Percentiles rank a stretch among this genome's conserved stretches.
phyloP scores from a whole-genome alignment of 257 asterid species.

The Hygrophila difformis region DNA sequence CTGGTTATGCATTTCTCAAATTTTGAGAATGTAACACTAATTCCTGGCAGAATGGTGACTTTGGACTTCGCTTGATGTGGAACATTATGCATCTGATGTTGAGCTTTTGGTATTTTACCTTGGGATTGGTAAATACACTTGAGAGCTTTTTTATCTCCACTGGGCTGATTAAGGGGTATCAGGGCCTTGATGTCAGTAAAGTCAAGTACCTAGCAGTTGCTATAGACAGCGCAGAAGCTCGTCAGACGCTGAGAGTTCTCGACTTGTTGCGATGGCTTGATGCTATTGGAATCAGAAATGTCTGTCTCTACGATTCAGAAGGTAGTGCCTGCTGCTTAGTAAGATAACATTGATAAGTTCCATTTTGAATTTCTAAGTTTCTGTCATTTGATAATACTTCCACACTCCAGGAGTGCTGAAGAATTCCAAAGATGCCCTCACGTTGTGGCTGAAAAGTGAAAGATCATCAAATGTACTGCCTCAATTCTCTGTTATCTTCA shows the following conservation, averaged over 20 bases:
- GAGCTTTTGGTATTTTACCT: slow-evolving; percentile 51
- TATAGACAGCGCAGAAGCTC: slow-evolving; percentile 87
- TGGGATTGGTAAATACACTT: slow-evolving; percentile 32
- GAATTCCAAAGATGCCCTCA: slow-evolving; percentile 56
- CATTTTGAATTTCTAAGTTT: no score
- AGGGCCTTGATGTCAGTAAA: slow-evolving; percentile 48
- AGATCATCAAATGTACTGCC: slow-evolving; percentile 37
- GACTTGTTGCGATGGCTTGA: slow-evolving; percentile 67
- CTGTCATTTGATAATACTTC: slow-evolving; percentile 12
- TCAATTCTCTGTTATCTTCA: slow-evolving; percentile 9
- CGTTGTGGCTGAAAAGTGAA: slow-evolving; percentile 33
- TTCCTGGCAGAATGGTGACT: slow-evolving; percentile 38
- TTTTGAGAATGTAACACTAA: slow-evolving; percentile 14
- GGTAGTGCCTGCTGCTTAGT: slow-evolving; percentile 27
- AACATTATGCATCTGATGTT: slow-evolving; percentile 51
- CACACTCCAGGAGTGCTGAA: slow-evolving; percentile 65
- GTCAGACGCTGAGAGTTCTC: slow-evolving; percentile 48
- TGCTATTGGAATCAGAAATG: slow-evolving; percentile 48
- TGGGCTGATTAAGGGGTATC: slow-evolving; percentile 45
- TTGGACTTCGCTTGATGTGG: slow-evolving; percentile 51
- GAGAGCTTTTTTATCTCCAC: slow-evolving; percentile 71
- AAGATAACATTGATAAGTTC: slow-evolving; percentile 5
- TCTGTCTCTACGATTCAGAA: slow-evolving; percentile 80
- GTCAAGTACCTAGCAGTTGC: slow-evolving; percentile 78
- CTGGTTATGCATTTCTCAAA: not conserved